Evolutionary conservation across 2,329 filamentous ascomycete genomes (phyloP).

Genomic region (Curvularia verruculosa): DNA sequence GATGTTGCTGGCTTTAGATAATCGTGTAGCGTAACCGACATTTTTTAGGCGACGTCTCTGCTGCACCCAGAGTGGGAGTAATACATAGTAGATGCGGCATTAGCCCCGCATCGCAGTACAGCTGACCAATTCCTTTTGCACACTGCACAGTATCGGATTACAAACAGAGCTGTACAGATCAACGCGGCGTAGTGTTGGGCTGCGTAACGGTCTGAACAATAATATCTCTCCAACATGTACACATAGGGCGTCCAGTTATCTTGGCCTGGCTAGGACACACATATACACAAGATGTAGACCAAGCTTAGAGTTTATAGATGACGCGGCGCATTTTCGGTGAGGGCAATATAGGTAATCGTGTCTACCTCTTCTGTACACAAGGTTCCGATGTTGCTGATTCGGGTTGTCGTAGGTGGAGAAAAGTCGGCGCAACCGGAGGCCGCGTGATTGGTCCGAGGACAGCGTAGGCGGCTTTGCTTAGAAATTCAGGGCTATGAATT

Average conservation of each 20-base stretch:
- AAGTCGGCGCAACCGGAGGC: slow-evolving; percentile 2
- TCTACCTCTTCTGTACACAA: not conserved
- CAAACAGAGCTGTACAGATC: not conserved
- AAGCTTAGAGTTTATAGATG: not conserved
- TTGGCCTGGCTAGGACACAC: not conserved
- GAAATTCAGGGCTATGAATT: not conserved
- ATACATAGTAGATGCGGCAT: not conserved
- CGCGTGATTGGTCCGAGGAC: slow-evolving; percentile 2
- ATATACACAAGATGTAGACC: not conserved
- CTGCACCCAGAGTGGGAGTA: not conserved
- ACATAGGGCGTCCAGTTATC: not conserved
- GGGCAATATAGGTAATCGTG: not conserved
- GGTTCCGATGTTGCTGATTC: not conserved
- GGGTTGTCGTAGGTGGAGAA: slow-evolving; percentile 3
- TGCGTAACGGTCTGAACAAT: not conserved
- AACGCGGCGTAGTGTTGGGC: not conserved
- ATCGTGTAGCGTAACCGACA: slow-evolving; percentile 1
- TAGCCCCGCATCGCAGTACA: not conserved
- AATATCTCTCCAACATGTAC: not conserved
- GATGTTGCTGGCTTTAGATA: not conserved
- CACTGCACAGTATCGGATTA: not conserved
- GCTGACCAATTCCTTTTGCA: not conserved
- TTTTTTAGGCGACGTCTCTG: not conserved
- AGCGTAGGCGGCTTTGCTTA: slow-evolving; percentile 4
- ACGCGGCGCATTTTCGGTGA: not conserved